These are phyloP conservation scores for Phytopythium ostracodes DNA, from an alignment of 352 stramenopile genomes.

Conservation along the genomic window DNA sequence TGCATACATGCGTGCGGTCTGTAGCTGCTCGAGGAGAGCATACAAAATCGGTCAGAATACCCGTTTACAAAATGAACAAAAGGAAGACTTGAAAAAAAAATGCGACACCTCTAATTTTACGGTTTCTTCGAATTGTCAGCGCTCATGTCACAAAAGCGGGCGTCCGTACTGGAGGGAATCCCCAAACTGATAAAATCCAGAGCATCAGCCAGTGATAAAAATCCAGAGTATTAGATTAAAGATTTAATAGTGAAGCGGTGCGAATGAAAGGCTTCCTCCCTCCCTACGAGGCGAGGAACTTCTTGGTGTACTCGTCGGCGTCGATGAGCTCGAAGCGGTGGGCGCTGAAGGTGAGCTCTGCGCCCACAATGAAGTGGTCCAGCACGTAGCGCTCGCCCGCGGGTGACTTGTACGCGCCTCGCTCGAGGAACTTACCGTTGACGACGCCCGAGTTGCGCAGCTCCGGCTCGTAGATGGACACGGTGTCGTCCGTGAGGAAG, in stretches of 20 bases:
- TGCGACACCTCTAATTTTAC: too few species aligned
- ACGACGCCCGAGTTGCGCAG: slow-evolving; percentile 75
- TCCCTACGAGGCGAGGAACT: slow-evolving; percentile 56
- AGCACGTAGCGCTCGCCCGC: slow-evolving; percentile 55
- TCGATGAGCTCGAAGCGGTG: slow-evolving; percentile 77
- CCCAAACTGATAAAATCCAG: too few species aligned
- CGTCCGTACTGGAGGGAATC: too few species aligned
- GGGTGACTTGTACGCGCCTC: slow-evolving; percentile 59
- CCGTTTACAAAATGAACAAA: too few species aligned
- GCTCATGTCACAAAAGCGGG: too few species aligned
- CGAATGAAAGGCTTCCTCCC: too few species aligned
- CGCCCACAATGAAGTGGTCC: slow-evolving; percentile 53
- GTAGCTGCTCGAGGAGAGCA: not conserved
- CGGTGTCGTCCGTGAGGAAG: slow-evolving; percentile 78
- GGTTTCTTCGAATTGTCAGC: too few species aligned
- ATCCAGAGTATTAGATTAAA: not conserved
- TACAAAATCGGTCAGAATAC: too few species aligned
- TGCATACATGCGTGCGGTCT: too few species aligned
- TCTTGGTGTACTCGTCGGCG: slow-evolving; percentile 80
- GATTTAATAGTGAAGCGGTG: slow-evolving; percentile 3
- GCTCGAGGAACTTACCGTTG: slow-evolving; percentile 85
- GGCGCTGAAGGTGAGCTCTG: slow-evolving; percentile 56
- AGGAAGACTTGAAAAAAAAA: too few species aligned
- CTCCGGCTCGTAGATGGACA: slow-evolving; percentile 74
- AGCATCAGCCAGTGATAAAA: too few species aligned